These are phyloP conservation scores for Hippophae rhamnoides DNA, from an alignment of 306 rosid species.

Conservation along the genomic window DNA sequence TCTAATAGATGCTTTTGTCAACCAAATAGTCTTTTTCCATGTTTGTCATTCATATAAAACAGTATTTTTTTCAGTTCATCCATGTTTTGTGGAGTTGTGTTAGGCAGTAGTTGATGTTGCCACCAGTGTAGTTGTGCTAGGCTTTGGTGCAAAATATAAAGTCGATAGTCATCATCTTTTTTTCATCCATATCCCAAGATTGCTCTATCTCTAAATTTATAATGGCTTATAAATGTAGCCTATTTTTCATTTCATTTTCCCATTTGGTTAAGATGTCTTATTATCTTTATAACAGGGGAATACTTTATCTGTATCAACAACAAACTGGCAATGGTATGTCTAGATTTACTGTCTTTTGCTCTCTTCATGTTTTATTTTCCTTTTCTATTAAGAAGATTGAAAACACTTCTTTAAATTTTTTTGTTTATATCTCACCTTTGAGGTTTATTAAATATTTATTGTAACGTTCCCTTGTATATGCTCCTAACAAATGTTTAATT, in stretches of 20 bases:
- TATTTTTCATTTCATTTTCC: not conserved
- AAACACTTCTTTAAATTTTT: no score
- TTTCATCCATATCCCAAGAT: not conserved
- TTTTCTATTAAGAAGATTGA: no score
- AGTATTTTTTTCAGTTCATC: no score
- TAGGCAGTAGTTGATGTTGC: no score
- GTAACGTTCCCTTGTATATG: no score
- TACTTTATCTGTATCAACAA: slow-evolving; percentile 58
- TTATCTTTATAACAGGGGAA: slow-evolving; percentile 50
- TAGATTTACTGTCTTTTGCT: slow-evolving; percentile 10
- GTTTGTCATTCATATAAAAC: no score
- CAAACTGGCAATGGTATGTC: slow-evolving; percentile 78
- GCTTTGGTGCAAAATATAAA: not conserved
- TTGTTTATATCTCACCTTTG: no score
- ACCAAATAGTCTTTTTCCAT: no score
- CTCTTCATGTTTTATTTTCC: not conserved
- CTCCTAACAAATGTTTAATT: no score
- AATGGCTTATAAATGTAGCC: not conserved
- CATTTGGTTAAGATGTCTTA: slow-evolving; percentile 22
- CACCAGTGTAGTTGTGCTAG: not conserved
- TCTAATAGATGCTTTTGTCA: no score
- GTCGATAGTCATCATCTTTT: not conserved
- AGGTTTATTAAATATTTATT: no score
- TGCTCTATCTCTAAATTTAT: not conserved
- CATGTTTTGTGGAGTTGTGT: no score